phyloP scores from a whole-genome alignment of 169 alveolate genomes.

The Eimeria falciformis region DNA sequence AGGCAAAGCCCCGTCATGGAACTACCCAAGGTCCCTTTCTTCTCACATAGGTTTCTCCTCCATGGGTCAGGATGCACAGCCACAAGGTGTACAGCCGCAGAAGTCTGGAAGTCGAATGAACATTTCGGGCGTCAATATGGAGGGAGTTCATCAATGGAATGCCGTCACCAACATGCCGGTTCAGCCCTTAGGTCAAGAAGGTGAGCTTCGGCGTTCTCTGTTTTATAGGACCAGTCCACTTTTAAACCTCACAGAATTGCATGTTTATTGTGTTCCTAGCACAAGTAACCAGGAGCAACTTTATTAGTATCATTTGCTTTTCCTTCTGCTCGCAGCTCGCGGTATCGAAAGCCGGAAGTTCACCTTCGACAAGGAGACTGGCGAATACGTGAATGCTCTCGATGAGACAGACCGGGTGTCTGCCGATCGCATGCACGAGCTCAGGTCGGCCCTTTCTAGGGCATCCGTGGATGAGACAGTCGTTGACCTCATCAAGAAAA shows the following conservation, averaged over 20 bases:
- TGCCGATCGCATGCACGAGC: background rate
- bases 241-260: too few relatives aligned
- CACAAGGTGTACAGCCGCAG: background rate
- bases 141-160: slow-evolving; percentile 18
- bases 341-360: slow-evolving; percentile 24
- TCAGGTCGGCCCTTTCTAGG: slow-evolving; percentile 3
- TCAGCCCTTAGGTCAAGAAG: background rate
- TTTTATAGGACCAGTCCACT: too few relatives aligned
- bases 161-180: slow-evolving; percentile 15
- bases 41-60: background rate
- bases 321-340: background rate
- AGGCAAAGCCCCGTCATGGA: background rate
- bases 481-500: slow-evolving; percentile 14
- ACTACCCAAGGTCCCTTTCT: slow-evolving; percentile 4
- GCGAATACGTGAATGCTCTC: slow-evolving; percentile 42
- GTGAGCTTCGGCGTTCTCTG: slow-evolving; percentile 8
- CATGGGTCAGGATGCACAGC: background rate
- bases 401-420: background rate
- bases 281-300: too few relatives aligned
- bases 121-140: slow-evolving; percentile 9
- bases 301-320: background rate
- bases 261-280: too few relatives aligned
- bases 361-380: background rate
- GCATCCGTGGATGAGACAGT: slow-evolving; percentile 58
- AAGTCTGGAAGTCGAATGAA: background rate